Conservation (phyloP, 108 stramenopile species). For the Thalassiosira profunda region DNA sequence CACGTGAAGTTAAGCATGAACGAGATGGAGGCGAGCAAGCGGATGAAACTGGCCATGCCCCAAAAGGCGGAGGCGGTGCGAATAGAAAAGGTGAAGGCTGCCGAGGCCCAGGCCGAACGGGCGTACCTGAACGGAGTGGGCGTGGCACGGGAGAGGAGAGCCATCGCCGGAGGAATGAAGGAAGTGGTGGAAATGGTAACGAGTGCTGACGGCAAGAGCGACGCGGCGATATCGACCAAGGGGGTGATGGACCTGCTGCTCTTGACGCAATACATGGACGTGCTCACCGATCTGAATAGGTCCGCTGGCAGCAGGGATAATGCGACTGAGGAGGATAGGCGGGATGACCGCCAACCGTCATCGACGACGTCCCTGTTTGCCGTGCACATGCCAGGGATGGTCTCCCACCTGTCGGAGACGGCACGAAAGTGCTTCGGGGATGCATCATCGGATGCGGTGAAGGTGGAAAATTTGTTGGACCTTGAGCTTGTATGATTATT, state of each 20-base stretch:
- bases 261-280: constrained; percentile 70
- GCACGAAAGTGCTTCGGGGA: constrained; percentile 13
- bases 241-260: constrained; percentile 73
- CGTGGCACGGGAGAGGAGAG: constrained; percentile 50
- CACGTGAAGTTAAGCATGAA: constrained; percentile 80
- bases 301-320: neutral
- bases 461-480: constrained; percentile 41
- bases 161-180: constrained; percentile 57
- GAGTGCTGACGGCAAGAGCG: constrained; percentile 7
- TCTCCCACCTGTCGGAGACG: constrained; percentile 10
- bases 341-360: neutral
- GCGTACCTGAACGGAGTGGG: constrained; percentile 65
- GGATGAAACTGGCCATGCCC: constrained; percentile 51
- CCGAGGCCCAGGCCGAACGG: constrained; percentile 65
- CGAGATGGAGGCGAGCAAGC: constrained; percentile 73
- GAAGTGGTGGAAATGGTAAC: constrained; percentile 38
- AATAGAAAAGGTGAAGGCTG: constrained; percentile 60
- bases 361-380: constrained; percentile 21
- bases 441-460: constrained; percentile 5
- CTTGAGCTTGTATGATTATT: neutral
- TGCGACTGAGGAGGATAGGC: neutral
- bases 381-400: constrained; percentile 40
- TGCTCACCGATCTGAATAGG: constrained; percentile 35
- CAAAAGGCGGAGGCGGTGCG: constrained; percentile 61
- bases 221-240: constrained; percentile 27